phyloP scores from a whole-genome alignment of 2,329 filamentous ascomycete genomes.

The Ophiostoma sp. region DNA sequence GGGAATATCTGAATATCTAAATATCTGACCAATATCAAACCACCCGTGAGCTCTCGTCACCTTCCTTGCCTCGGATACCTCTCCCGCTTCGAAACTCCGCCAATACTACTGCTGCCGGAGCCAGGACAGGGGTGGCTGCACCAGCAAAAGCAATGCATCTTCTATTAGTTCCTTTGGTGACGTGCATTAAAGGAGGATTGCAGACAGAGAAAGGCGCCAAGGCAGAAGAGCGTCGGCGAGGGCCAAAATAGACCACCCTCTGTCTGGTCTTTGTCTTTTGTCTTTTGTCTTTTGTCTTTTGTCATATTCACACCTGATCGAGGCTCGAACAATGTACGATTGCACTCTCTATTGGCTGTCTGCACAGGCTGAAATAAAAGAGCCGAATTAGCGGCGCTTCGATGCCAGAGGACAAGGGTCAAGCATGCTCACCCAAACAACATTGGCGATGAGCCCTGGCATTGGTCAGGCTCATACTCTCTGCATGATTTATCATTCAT shows the following conservation, averaged over 20 bases:
- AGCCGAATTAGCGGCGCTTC: neutral
- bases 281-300: no score
- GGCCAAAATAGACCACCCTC: neutral
- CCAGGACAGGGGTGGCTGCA: conserved; percentile 3
- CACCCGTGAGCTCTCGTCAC: neutral
- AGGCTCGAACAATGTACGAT: no score
- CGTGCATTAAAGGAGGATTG: neutral
- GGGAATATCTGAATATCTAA: no score
- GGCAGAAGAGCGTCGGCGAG: neutral
- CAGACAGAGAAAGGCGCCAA: neutral
- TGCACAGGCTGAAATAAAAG: neutral
- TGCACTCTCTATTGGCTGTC: no score
- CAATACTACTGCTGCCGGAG: conserved; percentile 3
- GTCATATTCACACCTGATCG: no score
- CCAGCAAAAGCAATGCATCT: neutral
- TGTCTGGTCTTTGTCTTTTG: neutral
- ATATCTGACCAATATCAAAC: neutral
- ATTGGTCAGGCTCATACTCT: neutral
- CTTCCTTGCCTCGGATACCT: neutral
- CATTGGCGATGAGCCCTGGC: neutral
- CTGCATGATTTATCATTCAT: neutral
- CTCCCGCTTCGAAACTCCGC: neutral
- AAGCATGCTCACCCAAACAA: neutral
- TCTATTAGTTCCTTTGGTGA: neutral
- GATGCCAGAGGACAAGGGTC: neutral